Evolutionary conservation across 2,329 filamentous ascomycete genomes (phyloP).

Genomic region (Penicillium psychrosexuale): DNA sequence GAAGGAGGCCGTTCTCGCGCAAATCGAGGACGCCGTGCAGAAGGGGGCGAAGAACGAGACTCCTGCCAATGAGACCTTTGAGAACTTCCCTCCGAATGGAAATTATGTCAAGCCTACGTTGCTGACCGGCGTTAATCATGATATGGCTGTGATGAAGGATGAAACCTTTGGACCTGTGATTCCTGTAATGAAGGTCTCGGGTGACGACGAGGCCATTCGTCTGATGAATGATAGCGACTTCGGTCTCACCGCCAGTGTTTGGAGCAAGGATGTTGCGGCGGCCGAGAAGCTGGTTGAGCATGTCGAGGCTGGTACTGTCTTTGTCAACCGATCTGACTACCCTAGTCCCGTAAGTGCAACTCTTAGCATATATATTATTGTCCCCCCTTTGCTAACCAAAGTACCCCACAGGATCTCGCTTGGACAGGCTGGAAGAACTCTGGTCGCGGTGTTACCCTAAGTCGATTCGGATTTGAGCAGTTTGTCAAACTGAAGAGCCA

Average conservation of each 20-base stretch:
- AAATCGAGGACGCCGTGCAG: conserved; percentile 76
- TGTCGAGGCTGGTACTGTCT: conserved; percentile 90
- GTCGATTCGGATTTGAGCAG: conserved; percentile 87
- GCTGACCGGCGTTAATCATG: conserved; percentile 73
- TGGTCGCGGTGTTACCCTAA: conserved; percentile 85
- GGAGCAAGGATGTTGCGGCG: conserved; percentile 80
- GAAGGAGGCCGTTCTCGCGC: conserved; percentile 70
- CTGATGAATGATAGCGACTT: conserved; percentile 96
- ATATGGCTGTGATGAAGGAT: conserved; percentile 84
- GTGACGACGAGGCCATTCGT: conserved; percentile 74
- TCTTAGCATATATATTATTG: background rate
- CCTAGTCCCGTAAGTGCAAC: conserved; percentile 74
- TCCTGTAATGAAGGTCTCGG: conserved; percentile 79
- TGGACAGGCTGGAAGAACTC: conserved; percentile 99
- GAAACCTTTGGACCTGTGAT: conserved; percentile 96
- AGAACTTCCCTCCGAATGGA: conserved; percentile 67
- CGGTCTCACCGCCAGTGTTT: conserved; percentile 92
- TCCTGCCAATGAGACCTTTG: conserved; percentile 75
- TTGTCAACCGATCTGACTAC: conserved; percentile 91
- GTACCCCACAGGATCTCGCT: conserved; percentile 69
- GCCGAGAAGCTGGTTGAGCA: conserved; percentile 74
- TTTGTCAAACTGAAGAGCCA: conserved; percentile 96
- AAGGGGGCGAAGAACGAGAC: conserved; percentile 84
- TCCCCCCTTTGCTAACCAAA: background rate
- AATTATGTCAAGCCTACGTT: conserved; percentile 89